Conservation (phyloP, 192 early-diverging fungal genomes). For the Kappamyces sp. region DNA sequence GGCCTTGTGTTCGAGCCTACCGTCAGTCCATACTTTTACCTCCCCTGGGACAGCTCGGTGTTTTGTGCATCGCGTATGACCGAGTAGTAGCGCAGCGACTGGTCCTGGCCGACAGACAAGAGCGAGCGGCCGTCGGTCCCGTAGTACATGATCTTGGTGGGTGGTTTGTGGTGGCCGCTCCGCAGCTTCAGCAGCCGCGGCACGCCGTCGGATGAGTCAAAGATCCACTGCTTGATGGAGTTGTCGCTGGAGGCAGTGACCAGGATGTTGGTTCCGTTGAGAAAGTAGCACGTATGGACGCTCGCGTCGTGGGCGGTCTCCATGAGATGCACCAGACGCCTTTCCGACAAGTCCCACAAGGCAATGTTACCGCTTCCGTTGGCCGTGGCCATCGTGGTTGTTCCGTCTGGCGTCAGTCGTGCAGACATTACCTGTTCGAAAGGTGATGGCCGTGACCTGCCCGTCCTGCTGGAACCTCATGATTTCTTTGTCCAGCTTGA, state of each 20-base stretch:
- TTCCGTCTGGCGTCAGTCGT: constrained; percentile 52
- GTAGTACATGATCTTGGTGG: constrained; percentile 73
- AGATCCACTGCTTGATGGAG: constrained; percentile 77
- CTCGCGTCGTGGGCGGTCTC: constrained; percentile 79
- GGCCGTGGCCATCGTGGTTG: constrained; percentile 83
- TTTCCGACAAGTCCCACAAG: constrained; percentile 85
- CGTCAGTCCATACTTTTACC: background rate
- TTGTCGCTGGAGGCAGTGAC: constrained; percentile 79
- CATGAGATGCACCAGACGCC: constrained; percentile 68
- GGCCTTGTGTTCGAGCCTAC: constrained; percentile 53
- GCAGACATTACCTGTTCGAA: constrained; percentile 66
- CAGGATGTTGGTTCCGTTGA: constrained; percentile 78
- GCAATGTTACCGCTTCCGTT: constrained; percentile 82
- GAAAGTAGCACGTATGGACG: constrained; percentile 72
- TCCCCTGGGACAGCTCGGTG: constrained; percentile 80
- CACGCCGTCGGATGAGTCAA: constrained; percentile 74
- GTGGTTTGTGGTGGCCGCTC: constrained; percentile 81
- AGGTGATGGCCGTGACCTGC: constrained; percentile 83
- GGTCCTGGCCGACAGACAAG: constrained; percentile 78
- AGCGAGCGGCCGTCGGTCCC: constrained; percentile 66
- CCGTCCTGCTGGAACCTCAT: constrained; percentile 78
- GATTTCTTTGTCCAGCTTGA: constrained; percentile 71
- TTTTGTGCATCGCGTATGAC: constrained; percentile 79
- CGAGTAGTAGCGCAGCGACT: constrained; percentile 74
- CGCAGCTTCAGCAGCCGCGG: constrained; percentile 79